Percentiles rank a stretch among this genome's conserved stretches.
Evolutionary conservation across 441 rosid species (phyloP).

Genomic region (Oxalis stricta): DNA sequence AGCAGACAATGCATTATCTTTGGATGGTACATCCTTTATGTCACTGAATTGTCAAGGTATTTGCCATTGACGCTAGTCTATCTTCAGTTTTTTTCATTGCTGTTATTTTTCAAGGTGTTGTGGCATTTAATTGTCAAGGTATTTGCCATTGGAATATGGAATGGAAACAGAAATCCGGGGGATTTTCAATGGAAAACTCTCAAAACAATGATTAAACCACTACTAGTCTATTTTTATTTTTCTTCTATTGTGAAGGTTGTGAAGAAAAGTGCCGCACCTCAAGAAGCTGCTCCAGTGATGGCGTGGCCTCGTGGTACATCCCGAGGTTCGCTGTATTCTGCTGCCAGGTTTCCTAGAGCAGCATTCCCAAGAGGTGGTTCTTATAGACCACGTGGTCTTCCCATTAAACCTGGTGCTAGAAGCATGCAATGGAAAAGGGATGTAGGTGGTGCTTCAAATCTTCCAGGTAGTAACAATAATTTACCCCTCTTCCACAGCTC

Average conservation of each 20-base stretch:
- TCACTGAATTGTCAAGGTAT: conserved; percentile 87
- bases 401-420: conserved; percentile 57
- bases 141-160: too few species aligned
- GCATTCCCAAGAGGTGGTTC: conserved; percentile 56
- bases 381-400: conserved; percentile 45
- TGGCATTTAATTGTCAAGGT: too few species aligned
- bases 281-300: conserved; percentile 35
- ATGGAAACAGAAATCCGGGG: too few species aligned
- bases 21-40: conserved; percentile 88
- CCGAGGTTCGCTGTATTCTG: conserved; percentile 27
- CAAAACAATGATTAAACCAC: background rate
- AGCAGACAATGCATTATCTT: conserved; percentile 70
- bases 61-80: background rate
- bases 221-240: background rate
- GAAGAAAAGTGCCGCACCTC: conserved; percentile 47
- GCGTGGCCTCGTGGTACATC: conserved; percentile 49
- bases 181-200: too few species aligned
- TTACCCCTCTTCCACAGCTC: conserved; percentile 24
- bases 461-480: too few species aligned
- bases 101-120: background rate
- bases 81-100: background rate
- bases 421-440: conserved; percentile 96
- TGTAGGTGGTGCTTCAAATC: conserved; percentile 21
- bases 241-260: conserved; percentile 40
- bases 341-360: conserved; percentile 49